Conservation (phyloP, 2,329 filamentous ascomycete genomes). For the Dichotomopilus funicola region DNA sequence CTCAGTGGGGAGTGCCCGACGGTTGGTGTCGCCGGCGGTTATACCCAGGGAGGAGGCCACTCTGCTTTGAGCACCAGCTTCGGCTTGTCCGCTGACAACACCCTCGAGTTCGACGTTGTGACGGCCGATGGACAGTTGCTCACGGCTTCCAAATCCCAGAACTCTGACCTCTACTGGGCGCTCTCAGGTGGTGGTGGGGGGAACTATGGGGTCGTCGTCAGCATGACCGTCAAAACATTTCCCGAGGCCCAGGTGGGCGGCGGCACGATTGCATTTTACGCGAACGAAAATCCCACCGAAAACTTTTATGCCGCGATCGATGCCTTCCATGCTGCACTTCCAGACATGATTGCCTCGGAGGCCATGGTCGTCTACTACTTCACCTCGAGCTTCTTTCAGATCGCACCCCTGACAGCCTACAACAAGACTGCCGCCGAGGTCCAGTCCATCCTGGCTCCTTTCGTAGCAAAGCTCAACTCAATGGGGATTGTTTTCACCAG, state of each 20-base stretch:
- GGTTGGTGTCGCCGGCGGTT: slow-evolving; percentile 44
- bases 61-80: slow-evolving; percentile 44
- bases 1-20: slow-evolving; percentile 49
- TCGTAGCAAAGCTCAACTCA: slow-evolving; percentile 34
- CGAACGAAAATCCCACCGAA: slow-evolving; percentile 41
- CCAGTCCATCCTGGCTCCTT: slow-evolving; percentile 39
- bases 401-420: slow-evolving; percentile 42
- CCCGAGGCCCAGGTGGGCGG: slow-evolving; percentile 20
- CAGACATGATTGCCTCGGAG: slow-evolving; percentile 42
- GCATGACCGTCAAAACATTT: slow-evolving; percentile 23
- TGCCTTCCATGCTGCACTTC: slow-evolving; percentile 41
- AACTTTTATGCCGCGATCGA: slow-evolving; percentile 46
- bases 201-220: slow-evolving; percentile 31
- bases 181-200: slow-evolving; percentile 38
- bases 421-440: slow-evolving; percentile 39
- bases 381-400: slow-evolving; percentile 35
- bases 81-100: slow-evolving; percentile 43
- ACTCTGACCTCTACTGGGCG: slow-evolving; percentile 45
- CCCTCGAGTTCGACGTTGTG: slow-evolving; percentile 43
- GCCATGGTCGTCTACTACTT: slow-evolving; percentile 36
- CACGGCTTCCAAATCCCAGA: slow-evolving; percentile 34
- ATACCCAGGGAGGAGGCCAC: slow-evolving; percentile 46
- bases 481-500: slow-evolving; percentile 27
- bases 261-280: slow-evolving; percentile 26
- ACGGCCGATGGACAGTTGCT: slow-evolving; percentile 38